phyloP scores from a whole-genome alignment of 2,329 filamentous ascomycete genomes.

The Claviceps capensis region DNA sequence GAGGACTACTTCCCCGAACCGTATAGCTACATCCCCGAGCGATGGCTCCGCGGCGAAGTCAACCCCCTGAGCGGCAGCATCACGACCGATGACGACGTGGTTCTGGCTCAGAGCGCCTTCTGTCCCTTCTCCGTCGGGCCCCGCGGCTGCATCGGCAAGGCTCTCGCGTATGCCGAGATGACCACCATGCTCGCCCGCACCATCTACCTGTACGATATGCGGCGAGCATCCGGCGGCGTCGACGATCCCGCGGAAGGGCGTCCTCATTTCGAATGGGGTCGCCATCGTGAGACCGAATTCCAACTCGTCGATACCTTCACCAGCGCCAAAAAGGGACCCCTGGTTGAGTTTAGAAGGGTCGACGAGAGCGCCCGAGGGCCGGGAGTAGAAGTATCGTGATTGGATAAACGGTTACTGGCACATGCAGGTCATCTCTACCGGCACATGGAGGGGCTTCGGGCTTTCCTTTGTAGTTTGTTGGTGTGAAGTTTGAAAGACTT shows the following conservation, averaged over 20 bases:
- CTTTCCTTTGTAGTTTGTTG: too few species aligned
- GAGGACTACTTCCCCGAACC: conserved; percentile 46
- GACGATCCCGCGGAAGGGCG: conserved; percentile 39
- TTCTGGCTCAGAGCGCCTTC: conserved; percentile 51
- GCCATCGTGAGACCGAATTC: conserved; percentile 46
- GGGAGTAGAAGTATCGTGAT: too few species aligned
- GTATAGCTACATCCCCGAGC: conserved; percentile 46
- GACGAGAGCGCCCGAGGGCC: conserved; percentile 5
- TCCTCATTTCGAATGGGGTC: conserved; percentile 34
- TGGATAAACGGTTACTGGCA: too few species aligned
- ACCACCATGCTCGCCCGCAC: conserved; percentile 46
- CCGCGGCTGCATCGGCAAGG: conserved; percentile 59
- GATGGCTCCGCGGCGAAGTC: conserved; percentile 43
- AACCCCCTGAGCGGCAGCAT: conserved; percentile 21
- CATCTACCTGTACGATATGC: conserved; percentile 47
- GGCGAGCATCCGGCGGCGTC: conserved; percentile 33
- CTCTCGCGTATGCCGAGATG: conserved; percentile 54
- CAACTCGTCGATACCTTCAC: conserved; percentile 63
- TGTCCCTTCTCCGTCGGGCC: conserved; percentile 62
- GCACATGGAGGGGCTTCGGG: too few species aligned
- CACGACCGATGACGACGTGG: conserved; percentile 36
- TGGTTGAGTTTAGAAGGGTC: conserved; percentile 44
- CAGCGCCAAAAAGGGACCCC: conserved; percentile 56
- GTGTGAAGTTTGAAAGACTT: too few species aligned
- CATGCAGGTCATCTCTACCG: too few species aligned